A percentile compares a stretch with the other conserved stretches of the same genome.
Evolutionary conservation across 1,284 basidiomycete species (phyloP).

Genomic region (Tylopilus sp.): DNA sequence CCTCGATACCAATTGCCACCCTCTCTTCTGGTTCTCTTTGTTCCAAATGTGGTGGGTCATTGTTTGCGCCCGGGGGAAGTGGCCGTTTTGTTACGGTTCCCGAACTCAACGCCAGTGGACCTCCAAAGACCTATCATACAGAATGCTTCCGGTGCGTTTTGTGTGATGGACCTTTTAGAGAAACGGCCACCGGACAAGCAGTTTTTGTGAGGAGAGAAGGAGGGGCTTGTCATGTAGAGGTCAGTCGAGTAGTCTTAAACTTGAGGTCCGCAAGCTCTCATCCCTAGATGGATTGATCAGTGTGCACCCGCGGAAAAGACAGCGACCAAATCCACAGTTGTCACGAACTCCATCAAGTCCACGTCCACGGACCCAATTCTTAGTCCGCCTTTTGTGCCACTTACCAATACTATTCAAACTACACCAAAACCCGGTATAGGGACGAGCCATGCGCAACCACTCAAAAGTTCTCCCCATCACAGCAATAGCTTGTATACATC

Average conservation of each 20-base stretch:
- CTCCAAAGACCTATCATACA: constrained; percentile 60
- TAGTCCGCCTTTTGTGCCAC: constrained; percentile 19
- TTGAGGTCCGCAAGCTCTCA: constrained; percentile 1
- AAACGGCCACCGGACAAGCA: constrained; percentile 56
- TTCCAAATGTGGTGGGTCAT: constrained; percentile 51
- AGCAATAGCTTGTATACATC: constrained; percentile 30
- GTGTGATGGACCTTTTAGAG: constrained; percentile 61
- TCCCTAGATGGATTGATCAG: constrained; percentile 39
- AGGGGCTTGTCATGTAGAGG: constrained; percentile 71
- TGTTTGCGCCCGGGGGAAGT: constrained; percentile 54
- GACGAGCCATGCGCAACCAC: constrained; percentile 9
- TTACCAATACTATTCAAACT: constrained; percentile 26
- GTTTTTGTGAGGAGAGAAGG: constrained; percentile 60
- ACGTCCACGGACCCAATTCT: constrained; percentile 15
- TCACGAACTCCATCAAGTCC: constrained; percentile 24
- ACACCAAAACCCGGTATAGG: constrained; percentile 23
- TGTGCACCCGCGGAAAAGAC: constrained; percentile 59
- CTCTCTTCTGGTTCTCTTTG: constrained; percentile 40
- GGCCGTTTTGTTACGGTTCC: constrained; percentile 68
- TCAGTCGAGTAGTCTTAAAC: constrained; percentile 34
- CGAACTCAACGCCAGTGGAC: constrained; percentile 42
- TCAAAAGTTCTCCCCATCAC: constrained; percentile 13
- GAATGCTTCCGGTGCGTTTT: constrained; percentile 70
- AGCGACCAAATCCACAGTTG: constrained; percentile 32
- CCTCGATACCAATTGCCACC: constrained; percentile 26